phyloP scores from a whole-genome alignment of 805 yeast genomes.

The Suhomyces sp. region DNA sequence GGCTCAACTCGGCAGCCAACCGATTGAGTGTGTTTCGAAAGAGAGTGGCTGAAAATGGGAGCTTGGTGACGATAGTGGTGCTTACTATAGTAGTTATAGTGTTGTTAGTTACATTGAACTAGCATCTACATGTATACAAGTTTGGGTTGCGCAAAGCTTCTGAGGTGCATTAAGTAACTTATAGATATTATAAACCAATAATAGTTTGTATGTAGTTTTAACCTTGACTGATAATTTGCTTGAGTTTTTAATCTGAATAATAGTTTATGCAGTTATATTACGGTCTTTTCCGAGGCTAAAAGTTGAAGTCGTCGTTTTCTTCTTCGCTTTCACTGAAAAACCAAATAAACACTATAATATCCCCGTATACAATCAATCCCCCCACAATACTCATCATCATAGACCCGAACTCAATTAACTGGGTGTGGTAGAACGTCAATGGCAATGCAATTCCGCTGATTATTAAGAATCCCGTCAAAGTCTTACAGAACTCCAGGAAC shows the following conservation, averaged over 20 bases:
- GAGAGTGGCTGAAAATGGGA: slow-evolving; percentile 40
- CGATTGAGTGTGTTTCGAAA: slow-evolving; percentile 30
- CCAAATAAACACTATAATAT: slow-evolving; percentile 44
- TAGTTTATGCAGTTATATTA: neutral
- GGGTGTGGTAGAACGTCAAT: slow-evolving; percentile 36
- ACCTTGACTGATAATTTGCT: neutral
- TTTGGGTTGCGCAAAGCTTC: neutral
- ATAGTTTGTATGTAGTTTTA: neutral
- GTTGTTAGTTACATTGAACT: slow-evolving; percentile 41
- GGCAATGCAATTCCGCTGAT: slow-evolving; percentile 47
- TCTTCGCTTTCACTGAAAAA: slow-evolving; percentile 45
- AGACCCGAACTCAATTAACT: slow-evolving; percentile 36
- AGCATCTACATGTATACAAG: neutral
- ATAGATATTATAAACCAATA: neutral
- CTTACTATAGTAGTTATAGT: slow-evolving; percentile 39
- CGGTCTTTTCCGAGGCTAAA: slow-evolving; percentile 14
- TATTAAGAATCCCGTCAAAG: slow-evolving; percentile 37
- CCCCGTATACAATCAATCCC: slow-evolving; percentile 44
- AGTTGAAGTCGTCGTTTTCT: slow-evolving; percentile 44
- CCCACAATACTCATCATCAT: slow-evolving; percentile 44
- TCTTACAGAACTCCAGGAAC: slow-evolving; percentile 38
- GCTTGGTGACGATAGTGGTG: slow-evolving; percentile 40
- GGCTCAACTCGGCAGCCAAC: slow-evolving; percentile 31
- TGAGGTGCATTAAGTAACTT: neutral
- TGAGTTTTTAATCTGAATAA: neutral